Evolutionary conservation across 2,329 filamentous ascomycete genomes (phyloP).

Genomic region (Tolypocladium endophyticum): DNA sequence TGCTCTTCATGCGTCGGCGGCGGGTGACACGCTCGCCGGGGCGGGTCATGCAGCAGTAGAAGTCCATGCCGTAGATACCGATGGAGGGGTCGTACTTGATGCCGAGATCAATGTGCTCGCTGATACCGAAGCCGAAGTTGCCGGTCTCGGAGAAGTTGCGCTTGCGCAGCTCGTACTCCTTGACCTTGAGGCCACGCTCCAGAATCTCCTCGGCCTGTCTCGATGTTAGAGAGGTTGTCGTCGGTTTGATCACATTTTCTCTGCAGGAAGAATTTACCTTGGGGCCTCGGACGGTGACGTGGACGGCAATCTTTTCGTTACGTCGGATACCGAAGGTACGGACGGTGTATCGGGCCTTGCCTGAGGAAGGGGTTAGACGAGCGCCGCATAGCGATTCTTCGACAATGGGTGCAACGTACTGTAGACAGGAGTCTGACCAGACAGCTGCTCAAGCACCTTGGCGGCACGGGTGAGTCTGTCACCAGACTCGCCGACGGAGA

Average conservation of each 20-base stretch:
- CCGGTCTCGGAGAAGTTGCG: constrained; percentile 99
- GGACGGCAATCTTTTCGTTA: constrained; percentile 99
- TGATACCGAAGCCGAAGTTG: constrained; percentile 99
- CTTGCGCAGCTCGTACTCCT: constrained; percentile 99
- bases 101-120: constrained; percentile 99
- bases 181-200: constrained; percentile 99
- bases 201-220: constrained; percentile 90
- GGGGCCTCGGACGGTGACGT: constrained; percentile 98
- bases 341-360: constrained; percentile 99
- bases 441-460: constrained; percentile 99
- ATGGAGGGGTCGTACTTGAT: constrained; percentile 99
- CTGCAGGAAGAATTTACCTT: constrained; percentile 32
- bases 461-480: constrained; percentile 99
- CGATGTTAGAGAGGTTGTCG: constrained; percentile 13
- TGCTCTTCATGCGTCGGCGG: constrained; percentile 81
- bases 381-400: constrained; percentile 2
- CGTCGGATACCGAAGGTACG: constrained; percentile 99
- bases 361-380: constrained; percentile 30
- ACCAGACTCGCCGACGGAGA: constrained; percentile 99
- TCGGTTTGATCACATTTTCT: background rate
- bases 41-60: constrained; percentile 99
- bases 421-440: constrained; percentile 99
- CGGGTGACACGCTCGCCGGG: constrained; percentile 96
- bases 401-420: constrained; percentile 45
- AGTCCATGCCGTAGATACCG: constrained; percentile 99